phyloP scores from a whole-genome alignment of 1,139 yeast species.

The Hansenula sp. region DNA sequence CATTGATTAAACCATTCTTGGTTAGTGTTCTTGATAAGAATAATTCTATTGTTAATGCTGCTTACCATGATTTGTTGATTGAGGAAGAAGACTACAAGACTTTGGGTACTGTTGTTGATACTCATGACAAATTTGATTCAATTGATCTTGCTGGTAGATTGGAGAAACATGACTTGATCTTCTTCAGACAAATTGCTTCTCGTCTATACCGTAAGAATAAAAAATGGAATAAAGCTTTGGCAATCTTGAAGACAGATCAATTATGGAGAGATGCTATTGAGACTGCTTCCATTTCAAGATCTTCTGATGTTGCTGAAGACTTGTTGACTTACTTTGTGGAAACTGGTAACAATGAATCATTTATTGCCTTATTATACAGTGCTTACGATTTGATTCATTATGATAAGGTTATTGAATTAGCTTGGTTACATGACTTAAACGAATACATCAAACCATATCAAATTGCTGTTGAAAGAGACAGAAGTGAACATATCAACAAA shows the following conservation, averaged over 20 bases:
- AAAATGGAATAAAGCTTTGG: constrained; percentile 86
- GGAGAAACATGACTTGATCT: constrained; percentile 85
- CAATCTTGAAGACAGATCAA: constrained; percentile 86
- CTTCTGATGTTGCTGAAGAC: constrained; percentile 82
- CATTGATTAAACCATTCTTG: constrained; percentile 91
- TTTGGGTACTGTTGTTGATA: constrained; percentile 79
- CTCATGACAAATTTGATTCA: constrained; percentile 88
- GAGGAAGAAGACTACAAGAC: constrained; percentile 97
- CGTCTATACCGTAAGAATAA: constrained; percentile 89
- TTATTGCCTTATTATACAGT: constrained; percentile 82
- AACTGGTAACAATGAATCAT: constrained; percentile 94
- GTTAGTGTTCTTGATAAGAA: constrained; percentile 89
- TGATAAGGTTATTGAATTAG: constrained; percentile 82
- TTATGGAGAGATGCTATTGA: constrained; percentile 93
- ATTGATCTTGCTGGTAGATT: constrained; percentile 88
- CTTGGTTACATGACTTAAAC: constrained; percentile 86
- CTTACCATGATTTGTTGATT: constrained; percentile 90
- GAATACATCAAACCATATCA: constrained; percentile 87
- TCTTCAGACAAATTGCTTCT: constrained; percentile 96
- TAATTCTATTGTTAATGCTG: constrained; percentile 86
- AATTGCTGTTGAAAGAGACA: constrained; percentile 79
- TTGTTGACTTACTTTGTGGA: constrained; percentile 89
- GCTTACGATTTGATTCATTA: constrained; percentile 77
- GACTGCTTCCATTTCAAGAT: constrained; percentile 83
- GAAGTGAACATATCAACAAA: constrained; percentile 60